Conservation (phyloP, 2,329 filamentous ascomycete species). For the Penicillium sp. region DNA sequence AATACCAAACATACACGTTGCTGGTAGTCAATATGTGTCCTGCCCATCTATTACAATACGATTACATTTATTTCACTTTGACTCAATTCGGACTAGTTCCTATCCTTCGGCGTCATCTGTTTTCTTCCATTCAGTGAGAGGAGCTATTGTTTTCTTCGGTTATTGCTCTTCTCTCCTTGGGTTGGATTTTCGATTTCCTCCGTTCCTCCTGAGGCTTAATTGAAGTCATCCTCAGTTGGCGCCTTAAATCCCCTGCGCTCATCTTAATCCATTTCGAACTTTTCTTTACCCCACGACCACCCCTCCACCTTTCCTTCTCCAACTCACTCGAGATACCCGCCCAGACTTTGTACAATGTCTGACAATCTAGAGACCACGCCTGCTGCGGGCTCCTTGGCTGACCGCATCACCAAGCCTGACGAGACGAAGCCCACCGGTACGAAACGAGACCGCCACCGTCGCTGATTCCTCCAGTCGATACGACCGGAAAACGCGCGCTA, state of each 20-base stretch:
- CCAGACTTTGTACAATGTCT: conserved; percentile 27
- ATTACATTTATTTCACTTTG: conserved; percentile 3
- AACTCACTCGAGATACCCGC: background rate
- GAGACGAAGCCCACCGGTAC: conserved; percentile 26
- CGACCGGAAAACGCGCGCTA: conserved; percentile 1
- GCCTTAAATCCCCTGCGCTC: background rate
- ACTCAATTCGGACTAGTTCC: conserved; percentile 6
- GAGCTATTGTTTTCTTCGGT: background rate
- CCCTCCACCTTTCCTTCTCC: conserved; percentile 4
- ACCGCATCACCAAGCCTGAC: conserved; percentile 42
- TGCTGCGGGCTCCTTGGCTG: conserved; percentile 38
- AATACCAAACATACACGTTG: conserved; percentile 19
- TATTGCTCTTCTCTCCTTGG: background rate
- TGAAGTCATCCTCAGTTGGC: background rate
- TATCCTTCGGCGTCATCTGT: conserved; percentile 3
- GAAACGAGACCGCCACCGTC: conserved; percentile 11
- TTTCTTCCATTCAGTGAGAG: background rate
- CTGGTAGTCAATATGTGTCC: background rate
- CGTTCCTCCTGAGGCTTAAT: background rate
- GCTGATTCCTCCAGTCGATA: conserved; percentile 7
- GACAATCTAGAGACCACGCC: conserved; percentile 25
- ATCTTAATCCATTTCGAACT: background rate
- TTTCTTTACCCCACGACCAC: conserved; percentile 6
- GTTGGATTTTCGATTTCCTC: background rate
- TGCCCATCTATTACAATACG: background rate